phyloP scores from a whole-genome alignment of 495 filamentous ascomycete genomes.

The Rhizodiscina lignyota region DNA sequence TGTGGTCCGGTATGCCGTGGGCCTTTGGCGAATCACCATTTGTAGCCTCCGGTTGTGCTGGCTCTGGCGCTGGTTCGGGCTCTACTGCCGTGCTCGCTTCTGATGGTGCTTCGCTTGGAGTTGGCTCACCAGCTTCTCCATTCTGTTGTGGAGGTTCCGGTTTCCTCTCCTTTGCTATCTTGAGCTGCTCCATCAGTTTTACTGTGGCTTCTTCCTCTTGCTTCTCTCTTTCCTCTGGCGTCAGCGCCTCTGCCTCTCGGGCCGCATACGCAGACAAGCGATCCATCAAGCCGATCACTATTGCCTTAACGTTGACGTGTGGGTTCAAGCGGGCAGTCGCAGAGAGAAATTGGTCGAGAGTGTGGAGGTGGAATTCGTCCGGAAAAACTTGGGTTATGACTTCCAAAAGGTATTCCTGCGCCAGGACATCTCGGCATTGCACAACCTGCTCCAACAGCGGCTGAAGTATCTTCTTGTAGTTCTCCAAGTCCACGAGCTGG shows the following conservation, averaged over 20 bases:
- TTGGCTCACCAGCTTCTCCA: constrained; percentile 26
- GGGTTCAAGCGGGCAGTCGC: constrained; percentile 85
- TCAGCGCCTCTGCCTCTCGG: constrained; percentile 61
- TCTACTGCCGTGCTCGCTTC: constrained; percentile 5
- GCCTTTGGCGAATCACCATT: constrained; percentile 34
- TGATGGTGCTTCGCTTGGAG: constrained; percentile 9
- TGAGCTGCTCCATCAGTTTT: constrained; percentile 58
- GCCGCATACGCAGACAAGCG: constrained; percentile 83
- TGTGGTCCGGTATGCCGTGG: constrained; percentile 58
- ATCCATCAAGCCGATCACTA: constrained; percentile 96
- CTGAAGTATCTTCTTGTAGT: constrained; percentile 81
- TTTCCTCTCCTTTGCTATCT: constrained; percentile 39
- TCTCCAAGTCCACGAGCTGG: constrained; percentile 85
- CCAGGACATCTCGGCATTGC: constrained; percentile 89
- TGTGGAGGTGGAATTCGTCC: constrained; percentile 94
- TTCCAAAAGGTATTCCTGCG: constrained; percentile 94
- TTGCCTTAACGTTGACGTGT: constrained; percentile 92
- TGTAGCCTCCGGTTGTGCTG: constrained; percentile 18
- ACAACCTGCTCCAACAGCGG: constrained; percentile 92
- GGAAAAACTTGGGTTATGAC: constrained; percentile 99
- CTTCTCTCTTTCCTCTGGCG: constrained; percentile 51
- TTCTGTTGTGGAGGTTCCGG: constrained; percentile 26
- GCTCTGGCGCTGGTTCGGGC: constrained; percentile 9
- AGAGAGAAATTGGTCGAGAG: constrained; percentile 80
- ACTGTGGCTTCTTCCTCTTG: constrained; percentile 71